Evolutionary conservation across 2,329 filamentous ascomycete genomes (phyloP).

Genomic region (Claviceps arundinis): DNA sequence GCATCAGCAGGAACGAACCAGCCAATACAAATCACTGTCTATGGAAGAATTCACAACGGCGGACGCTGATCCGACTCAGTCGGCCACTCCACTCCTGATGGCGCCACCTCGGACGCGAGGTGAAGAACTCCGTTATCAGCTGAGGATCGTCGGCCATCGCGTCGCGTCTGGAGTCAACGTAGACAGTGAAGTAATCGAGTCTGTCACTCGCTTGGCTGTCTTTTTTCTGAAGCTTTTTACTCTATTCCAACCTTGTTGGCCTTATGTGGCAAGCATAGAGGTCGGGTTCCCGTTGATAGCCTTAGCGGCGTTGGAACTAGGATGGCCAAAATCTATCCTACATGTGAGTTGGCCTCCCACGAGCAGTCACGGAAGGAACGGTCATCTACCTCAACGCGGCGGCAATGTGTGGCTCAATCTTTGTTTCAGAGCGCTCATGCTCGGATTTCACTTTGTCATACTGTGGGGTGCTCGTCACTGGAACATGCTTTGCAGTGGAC

Average conservation of each 20-base stretch:
- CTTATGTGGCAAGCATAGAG: constrained; percentile 51
- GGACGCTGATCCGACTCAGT: not conserved
- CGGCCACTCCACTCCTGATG: constrained; percentile 27
- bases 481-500: constrained; percentile 19
- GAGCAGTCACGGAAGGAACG: not conserved
- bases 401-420: constrained; percentile 10
- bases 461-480: constrained; percentile 22
- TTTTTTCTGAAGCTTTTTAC: constrained; percentile 58
- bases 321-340: constrained; percentile 18
- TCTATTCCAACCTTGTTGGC: constrained; percentile 56
- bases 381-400: not conserved
- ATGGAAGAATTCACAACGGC: not conserved
- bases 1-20: not conserved
- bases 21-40: not conserved
- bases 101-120: constrained; percentile 29
- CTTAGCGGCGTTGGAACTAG: constrained; percentile 55
- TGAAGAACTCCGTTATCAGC: constrained; percentile 20
- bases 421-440: constrained; percentile 17
- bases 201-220: constrained; percentile 38
- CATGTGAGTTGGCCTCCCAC: not conserved
- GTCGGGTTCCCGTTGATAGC: constrained; percentile 54
- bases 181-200: constrained; percentile 18
- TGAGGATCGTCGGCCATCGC: constrained; percentile 22
- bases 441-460: constrained; percentile 20
- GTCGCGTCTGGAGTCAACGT: constrained; percentile 12